phyloP scores from a whole-genome alignment of 345 rosid genomes.

The Heritiera littoralis region DNA sequence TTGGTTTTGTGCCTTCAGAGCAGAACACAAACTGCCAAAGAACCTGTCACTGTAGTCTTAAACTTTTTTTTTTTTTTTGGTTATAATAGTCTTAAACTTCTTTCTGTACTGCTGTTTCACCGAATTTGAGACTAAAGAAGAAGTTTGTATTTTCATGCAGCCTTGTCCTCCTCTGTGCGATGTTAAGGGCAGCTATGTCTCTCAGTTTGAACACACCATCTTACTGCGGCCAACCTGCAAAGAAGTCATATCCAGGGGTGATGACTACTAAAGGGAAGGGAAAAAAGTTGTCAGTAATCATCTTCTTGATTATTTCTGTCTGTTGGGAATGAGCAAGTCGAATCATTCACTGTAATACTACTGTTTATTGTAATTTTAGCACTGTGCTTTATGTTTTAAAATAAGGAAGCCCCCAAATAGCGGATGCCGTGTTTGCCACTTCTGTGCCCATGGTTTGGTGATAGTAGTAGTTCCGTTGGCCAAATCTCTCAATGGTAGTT shows the following conservation, averaged over 20 bases:
- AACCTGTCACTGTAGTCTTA: not conserved
- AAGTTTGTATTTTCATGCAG: constrained; percentile 41
- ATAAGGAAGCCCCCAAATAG: not conserved
- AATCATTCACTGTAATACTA: not conserved
- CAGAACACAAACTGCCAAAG: not conserved
- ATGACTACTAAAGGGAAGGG: constrained; percentile 51
- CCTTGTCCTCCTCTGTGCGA: constrained; percentile 90
- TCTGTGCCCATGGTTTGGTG: not conserved
- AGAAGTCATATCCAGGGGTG: constrained; percentile 89
- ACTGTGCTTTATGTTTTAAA: constrained; percentile 1
- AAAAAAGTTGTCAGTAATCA: not conserved
- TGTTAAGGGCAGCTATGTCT: constrained; percentile 83
- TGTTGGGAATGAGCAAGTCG: not conserved
- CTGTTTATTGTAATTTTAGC: not conserved
- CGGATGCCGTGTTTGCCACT: not conserved
- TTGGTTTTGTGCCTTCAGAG: not conserved
- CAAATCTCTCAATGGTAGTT: too few relatives aligned
- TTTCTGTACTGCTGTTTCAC: not conserved
- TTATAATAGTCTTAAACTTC: not conserved
- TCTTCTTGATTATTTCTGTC: not conserved
- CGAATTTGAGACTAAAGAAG: not conserved
- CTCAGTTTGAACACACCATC: constrained; percentile 92
- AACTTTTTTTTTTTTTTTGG: not conserved
- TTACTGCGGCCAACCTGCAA: constrained; percentile 94
- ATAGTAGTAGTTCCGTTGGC: too few relatives aligned